phyloP scores from a whole-genome alignment of 768 basidiomycete species.

The Tremella yokohamensis region DNA sequence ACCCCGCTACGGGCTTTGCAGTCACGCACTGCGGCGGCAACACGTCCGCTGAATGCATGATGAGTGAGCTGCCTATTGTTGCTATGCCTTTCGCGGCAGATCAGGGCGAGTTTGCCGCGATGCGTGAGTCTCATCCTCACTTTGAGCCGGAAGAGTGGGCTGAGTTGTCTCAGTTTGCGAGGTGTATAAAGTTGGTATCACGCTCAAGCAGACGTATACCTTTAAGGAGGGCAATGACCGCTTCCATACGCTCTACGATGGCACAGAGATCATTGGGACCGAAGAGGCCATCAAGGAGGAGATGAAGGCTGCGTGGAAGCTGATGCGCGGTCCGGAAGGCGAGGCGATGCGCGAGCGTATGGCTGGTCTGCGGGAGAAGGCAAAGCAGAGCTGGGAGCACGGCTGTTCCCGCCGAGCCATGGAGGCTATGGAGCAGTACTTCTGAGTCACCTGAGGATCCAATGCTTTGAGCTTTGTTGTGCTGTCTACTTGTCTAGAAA shows the following conservation, averaged over 20 bases:
- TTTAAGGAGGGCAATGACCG: constrained; percentile 14
- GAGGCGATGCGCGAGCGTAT: constrained; percentile 21
- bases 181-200: constrained; percentile 22
- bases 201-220: constrained; percentile 28
- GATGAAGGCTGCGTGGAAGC: constrained; percentile 18
- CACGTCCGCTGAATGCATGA: constrained; percentile 27
- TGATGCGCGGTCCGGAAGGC: constrained; percentile 18
- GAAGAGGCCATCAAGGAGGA: constrained; percentile 35
- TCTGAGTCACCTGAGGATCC: neutral
- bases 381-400: neutral
- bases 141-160: neutral
- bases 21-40: constrained; percentile 30
- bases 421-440: constrained; percentile 11
- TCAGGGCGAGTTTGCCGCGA: constrained; percentile 25
- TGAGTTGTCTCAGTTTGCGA: constrained; percentile 14
- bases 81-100: constrained; percentile 34
- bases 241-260: constrained; percentile 26
- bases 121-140: constrained; percentile 17
- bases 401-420: constrained; percentile 13
- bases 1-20: constrained; percentile 24
- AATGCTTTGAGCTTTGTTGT: too few species aligned
- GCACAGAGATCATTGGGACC: constrained; percentile 27
- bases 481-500: too few species aligned
- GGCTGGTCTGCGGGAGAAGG: constrained; percentile 13
- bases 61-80: constrained; percentile 19